Conservation (phyloP, 1,139 yeast genomes). For the Petasospora rhodanensis region DNA sequence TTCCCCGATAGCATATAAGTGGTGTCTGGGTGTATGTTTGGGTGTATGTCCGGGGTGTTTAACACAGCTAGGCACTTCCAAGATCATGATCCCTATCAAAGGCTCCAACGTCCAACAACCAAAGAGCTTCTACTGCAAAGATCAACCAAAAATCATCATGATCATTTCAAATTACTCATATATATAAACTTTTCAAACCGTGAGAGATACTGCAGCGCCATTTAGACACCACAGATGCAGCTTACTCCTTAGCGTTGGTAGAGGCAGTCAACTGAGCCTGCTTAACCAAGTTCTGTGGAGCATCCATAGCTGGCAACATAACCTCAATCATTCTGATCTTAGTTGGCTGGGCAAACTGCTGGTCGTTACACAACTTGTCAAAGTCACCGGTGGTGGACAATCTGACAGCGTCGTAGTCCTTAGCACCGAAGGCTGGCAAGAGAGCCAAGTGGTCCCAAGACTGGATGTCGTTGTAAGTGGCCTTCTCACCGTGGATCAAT, state of each 20-base stretch:
- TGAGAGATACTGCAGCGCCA: too few species aligned
- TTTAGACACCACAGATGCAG: too few species aligned
- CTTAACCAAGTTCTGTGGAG: slow-evolving; percentile 64
- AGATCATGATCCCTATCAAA: too few species aligned
- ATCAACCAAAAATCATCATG: too few species aligned
- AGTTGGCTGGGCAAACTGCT: slow-evolving; percentile 52
- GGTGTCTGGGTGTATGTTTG: too few species aligned
- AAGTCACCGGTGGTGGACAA: slow-evolving; percentile 65
- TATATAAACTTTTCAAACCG: too few species aligned
- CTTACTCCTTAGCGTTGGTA: slow-evolving; percentile 39
- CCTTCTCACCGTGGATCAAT: slow-evolving; percentile 76
- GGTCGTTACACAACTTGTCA: slow-evolving; percentile 49
- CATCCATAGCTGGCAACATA: slow-evolving; percentile 78
- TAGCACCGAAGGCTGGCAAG: slow-evolving; percentile 70
- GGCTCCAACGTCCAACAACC: too few species aligned
- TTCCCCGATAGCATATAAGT: too few species aligned
- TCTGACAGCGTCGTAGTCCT: slow-evolving; percentile 47
- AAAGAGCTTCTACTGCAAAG: too few species aligned
- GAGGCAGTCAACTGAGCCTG: slow-evolving; percentile 78
- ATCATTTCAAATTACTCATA: too few species aligned
- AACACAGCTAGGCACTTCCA: too few species aligned
- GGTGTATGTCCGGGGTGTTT: too few species aligned
- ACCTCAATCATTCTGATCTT: slow-evolving; percentile 76
- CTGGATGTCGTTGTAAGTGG: slow-evolving; percentile 76
- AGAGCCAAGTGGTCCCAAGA: slow-evolving; percentile 73